phyloP scores from a whole-genome alignment of 1,284 basidiomycete genomes.

The Rhodotorula mucilaginosa region DNA sequence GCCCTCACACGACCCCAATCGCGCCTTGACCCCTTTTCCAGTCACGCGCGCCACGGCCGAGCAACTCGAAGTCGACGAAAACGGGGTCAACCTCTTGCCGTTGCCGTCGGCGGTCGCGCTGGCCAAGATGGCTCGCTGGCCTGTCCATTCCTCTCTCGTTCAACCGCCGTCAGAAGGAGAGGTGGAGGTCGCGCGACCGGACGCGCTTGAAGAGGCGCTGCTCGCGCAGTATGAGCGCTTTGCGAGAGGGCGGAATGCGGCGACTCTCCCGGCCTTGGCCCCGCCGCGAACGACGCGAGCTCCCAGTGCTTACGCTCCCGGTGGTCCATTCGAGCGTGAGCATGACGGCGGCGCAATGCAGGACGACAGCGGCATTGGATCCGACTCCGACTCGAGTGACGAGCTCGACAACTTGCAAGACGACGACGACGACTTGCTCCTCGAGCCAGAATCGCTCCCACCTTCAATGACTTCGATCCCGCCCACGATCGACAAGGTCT shows the following conservation, averaged over 20 bases:
- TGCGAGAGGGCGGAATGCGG: not conserved
- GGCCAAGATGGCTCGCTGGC: slow-evolving; percentile 24
- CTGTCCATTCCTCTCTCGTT: not conserved
- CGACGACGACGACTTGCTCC: not conserved
- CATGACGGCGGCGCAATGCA: too few relatives aligned
- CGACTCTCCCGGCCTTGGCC: not conserved
- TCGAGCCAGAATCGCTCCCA: not conserved
- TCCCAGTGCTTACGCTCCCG: slow-evolving; percentile 15
- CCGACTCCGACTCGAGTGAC: not conserved
- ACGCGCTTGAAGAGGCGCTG: slow-evolving; percentile 3
- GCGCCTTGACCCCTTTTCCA: not conserved
- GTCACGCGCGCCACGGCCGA: not conserved
- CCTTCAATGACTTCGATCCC: not conserved
- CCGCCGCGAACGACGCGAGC: not conserved
- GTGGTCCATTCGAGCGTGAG: not conserved
- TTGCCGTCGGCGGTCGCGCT: slow-evolving; percentile 10
- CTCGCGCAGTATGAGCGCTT: not conserved
- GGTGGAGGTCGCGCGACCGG: not conserved
- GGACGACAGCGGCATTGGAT: not conserved
- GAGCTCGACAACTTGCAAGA: not conserved
- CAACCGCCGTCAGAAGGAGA: not conserved
- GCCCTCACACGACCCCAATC: not conserved
- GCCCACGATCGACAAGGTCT: not conserved
- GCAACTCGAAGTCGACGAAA: slow-evolving; percentile 1
- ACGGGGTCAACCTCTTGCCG: slow-evolving; percentile 6